Evolutionary conservation across 2,329 filamentous ascomycete genomes (phyloP).

Genomic region (Exophiala viscosa): DNA sequence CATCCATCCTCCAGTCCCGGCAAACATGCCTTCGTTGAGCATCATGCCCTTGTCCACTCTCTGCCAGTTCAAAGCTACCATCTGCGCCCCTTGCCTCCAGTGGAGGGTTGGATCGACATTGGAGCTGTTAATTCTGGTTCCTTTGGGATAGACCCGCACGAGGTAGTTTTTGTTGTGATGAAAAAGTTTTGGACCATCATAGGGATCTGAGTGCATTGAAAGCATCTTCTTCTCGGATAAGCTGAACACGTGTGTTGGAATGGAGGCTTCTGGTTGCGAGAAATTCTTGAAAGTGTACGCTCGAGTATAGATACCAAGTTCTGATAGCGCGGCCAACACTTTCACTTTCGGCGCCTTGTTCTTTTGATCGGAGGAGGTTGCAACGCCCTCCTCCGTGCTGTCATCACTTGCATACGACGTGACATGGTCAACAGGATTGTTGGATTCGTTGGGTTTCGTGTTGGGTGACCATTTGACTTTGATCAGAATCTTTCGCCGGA

Average conservation of each 20-base stretch:
- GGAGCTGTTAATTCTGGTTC: conserved; percentile 74
- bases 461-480: conserved; percentile 68
- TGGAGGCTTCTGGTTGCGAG: conserved; percentile 55
- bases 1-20: conserved; percentile 75
- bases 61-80: conserved; percentile 94
- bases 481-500: conserved; percentile 76
- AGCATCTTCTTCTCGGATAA: conserved; percentile 62
- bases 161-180: conserved; percentile 76
- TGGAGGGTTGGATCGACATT: conserved; percentile 82
- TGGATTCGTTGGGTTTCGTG: conserved; percentile 35
- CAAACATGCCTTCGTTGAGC: conserved; percentile 92
- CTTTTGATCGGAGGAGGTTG: conserved; percentile 33
- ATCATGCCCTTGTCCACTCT: conserved; percentile 89
- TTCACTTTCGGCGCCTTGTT: conserved; percentile 61
- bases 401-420: conserved; percentile 40
- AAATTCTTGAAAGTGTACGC: conserved; percentile 77
- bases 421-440: conserved; percentile 24
- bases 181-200: conserved; percentile 60
- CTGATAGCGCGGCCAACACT: conserved; percentile 69
- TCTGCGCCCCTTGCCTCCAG: conserved; percentile 85
- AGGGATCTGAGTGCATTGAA: conserved; percentile 56
- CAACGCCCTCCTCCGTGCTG: conserved; percentile 30
- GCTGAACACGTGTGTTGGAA: conserved; percentile 63
- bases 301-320: conserved; percentile 78
- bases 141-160: conserved; percentile 85